Base-by-base conservation (phyloP, 768 basidiomycete species). In the Calvatia gigantea region DNA sequence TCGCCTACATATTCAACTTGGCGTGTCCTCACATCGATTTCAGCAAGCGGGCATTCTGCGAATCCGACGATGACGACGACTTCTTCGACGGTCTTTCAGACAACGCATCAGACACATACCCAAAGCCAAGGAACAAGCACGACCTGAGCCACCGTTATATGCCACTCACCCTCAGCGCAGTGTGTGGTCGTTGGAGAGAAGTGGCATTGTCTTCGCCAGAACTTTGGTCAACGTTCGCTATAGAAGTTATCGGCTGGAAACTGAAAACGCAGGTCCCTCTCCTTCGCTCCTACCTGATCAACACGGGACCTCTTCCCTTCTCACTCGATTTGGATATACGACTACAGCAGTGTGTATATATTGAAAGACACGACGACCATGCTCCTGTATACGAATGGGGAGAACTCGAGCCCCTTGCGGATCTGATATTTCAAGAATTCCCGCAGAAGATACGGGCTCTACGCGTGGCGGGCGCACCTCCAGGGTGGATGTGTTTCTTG, bases 1-100 rank as follows among this genome's bases (percentile, higher is more conserved):
- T 51, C 6, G 45, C n/a, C 27, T 21, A 28, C 45, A 46, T 46
- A 14, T 46, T 46, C 27, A 12, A 7, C 31, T 35, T 62, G 60
- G 43, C 51, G 42, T 39, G 58, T 19, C 15, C 38, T 15, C 59
- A 51, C 11, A 55, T 35, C 9, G 44, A 55, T 35, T 32, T 43
- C 38, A 21, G 37, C 8, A 21, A 12, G 37, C 25, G 41, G 31
- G 7, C 31, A 28, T 37, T 52, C 25, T 21, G 21, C 38, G 32
- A 21, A 58, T 2, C 39, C 35, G 14, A 54, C 46, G 33, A 38
- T 21, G 21, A 28, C 12, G 43, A 45, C 19, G 19, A 45, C 11
- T 8, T n/a, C n/a, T n/a, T 27, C 25, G 43, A 44, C 8, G 15
- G 15, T 19, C 11, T 46, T 12, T 28, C 27, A 14, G 27, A 29